phyloP scores from a whole-genome alignment of 2,329 filamentous ascomycete species.

The Fusarium pilosicola region DNA sequence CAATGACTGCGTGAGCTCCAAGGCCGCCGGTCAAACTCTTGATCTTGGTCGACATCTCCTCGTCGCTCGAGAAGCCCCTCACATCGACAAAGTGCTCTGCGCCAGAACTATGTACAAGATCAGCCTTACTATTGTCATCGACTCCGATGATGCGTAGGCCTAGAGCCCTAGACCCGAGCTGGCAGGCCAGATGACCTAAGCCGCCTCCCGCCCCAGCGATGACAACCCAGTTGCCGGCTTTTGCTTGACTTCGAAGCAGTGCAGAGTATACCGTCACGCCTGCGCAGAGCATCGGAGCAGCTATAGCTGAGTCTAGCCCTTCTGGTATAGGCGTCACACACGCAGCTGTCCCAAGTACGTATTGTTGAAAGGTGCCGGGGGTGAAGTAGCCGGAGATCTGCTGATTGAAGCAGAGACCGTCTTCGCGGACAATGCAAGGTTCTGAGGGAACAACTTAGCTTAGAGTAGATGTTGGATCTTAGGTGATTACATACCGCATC shows the following conservation, averaged over 20 bases:
- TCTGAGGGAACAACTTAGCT: background rate
- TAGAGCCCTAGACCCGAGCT: background rate
- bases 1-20: background rate
- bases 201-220: background rate
- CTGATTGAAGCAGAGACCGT: background rate
- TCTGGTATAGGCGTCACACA: background rate
- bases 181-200: fast-evolving
- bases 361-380: background rate
- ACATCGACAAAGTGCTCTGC: background rate
- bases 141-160: fast-evolving
- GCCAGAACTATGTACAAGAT: fast-evolving
- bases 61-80: background rate
- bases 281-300: background rate
- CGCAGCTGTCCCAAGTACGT: background rate
- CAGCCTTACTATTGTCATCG: background rate
- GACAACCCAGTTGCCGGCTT: background rate
- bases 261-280: background rate
- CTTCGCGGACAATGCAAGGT: background rate
- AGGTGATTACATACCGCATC: background rate
- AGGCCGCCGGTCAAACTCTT: fast-evolving
- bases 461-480: fast-evolving
- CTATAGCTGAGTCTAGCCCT: background rate
- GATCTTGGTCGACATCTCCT: background rate
- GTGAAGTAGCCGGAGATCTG: background rate
- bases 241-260: fast-evolving